Percentiles rank a stretch among this genome's conserved stretches.
These are phyloP conservation scores for Sanghuangporus sanghuang DNA, from an alignment of 1,284 basidiomycete genomes.

Conservation along the genomic window DNA sequence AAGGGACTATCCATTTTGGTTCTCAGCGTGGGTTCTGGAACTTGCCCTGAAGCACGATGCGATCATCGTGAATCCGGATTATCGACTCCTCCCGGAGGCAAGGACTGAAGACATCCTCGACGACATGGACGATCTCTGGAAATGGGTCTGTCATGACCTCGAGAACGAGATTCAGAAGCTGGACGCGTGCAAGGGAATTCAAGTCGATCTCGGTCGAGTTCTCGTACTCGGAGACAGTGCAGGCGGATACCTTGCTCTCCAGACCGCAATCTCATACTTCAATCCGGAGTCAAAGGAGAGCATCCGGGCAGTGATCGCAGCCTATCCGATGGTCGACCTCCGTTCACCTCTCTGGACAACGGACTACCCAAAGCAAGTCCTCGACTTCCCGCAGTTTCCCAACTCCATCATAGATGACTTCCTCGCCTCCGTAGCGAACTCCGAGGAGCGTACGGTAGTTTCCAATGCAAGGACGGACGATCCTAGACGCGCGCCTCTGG, in stretches of 20 bases:
- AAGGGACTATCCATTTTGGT: conserved; percentile 6
- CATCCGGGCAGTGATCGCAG: background rate
- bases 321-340: conserved; percentile 12
- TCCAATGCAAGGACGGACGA: background rate
- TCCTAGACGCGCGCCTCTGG: background rate
- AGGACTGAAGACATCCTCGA: conserved; percentile 4
- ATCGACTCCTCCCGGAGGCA: conserved; percentile 12
- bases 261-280: conserved; percentile 2
- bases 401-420: conserved; percentile 10
- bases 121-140: conserved; percentile 12
- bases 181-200: background rate
- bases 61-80: conserved; percentile 14
- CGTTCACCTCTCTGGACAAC: conserved; percentile 2
- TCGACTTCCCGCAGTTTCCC: conserved; percentile 6
- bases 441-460: background rate
- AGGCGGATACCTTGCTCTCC: conserved; percentile 11
- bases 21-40: conserved; percentile 4
- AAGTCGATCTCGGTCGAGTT: conserved; percentile 1
- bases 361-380: conserved; percentile 8
- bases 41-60: conserved; percentile 12
- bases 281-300: background rate
- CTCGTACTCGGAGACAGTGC: conserved; percentile 7
- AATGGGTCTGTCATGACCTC: conserved; percentile 5
- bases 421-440: background rate
- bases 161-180: background rate